Conservation (phyloP, 2,329 filamentous ascomycete genomes). For the Neofusicoccum parvum region DNA sequence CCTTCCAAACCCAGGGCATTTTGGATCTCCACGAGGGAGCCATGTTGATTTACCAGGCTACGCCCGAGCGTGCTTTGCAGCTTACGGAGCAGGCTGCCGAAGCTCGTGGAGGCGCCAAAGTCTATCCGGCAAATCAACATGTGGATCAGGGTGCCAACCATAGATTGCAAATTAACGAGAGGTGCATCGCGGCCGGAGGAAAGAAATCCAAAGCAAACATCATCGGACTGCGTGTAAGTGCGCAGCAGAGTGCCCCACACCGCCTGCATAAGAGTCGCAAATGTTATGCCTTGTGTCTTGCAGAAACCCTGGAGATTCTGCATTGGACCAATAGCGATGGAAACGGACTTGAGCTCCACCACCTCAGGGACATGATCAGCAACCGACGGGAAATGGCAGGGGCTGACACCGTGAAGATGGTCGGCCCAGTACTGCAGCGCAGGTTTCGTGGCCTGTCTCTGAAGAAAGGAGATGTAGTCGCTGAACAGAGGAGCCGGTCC, state of each 20-base stretch:
- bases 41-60: slow-evolving; percentile 38
- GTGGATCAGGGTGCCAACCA: background rate
- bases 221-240: slow-evolving; percentile 31
- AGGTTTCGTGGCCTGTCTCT: slow-evolving; percentile 26
- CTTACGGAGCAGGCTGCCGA: slow-evolving; percentile 29
- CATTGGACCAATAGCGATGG: background rate
- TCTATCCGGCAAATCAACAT: background rate
- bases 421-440: slow-evolving; percentile 36
- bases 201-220: slow-evolving; percentile 48
- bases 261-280: slow-evolving; percentile 29
- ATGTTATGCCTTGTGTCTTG: background rate
- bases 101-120: slow-evolving; percentile 49
- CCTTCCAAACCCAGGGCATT: slow-evolving; percentile 43
- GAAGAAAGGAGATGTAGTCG: slow-evolving; percentile 39
- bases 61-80: slow-evolving; percentile 25
- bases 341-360: background rate
- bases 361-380: background rate
- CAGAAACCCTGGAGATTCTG: background rate
- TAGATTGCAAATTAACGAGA: slow-evolving; percentile 43
- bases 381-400: slow-evolving; percentile 35
- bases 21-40: slow-evolving; percentile 49
- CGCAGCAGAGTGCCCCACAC: slow-evolving; percentile 24
- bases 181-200: slow-evolving; percentile 45
- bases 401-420: slow-evolving; percentile 33
- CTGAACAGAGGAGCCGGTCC: slow-evolving; percentile 36